Conservation (phyloP, 208 protist genomes). For the Leptomonas pyrrhocoris region DNA sequence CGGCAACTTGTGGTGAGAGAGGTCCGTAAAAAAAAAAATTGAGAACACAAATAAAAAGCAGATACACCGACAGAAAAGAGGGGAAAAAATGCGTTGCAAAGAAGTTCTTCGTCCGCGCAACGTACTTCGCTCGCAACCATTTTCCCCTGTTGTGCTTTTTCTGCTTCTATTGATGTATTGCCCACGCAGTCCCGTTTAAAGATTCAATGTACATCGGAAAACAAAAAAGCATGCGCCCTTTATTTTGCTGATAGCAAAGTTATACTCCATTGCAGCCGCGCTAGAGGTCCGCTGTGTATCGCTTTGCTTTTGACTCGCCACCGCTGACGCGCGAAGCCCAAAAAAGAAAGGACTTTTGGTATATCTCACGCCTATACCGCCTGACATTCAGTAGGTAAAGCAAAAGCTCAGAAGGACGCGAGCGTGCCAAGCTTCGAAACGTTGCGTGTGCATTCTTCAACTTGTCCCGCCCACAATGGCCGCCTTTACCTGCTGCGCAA, state of each 20-base stretch:
- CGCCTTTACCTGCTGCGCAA: conserved; percentile 15
- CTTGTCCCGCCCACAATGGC: conserved; percentile 1
- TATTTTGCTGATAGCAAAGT: too few species aligned
- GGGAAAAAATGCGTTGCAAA: not conserved
- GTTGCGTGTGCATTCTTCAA: not conserved
- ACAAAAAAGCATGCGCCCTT: too few species aligned
- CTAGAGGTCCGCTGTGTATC: not conserved
- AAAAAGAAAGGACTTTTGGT: not conserved
- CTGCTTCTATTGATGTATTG: not conserved
- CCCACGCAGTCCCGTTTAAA: not conserved
- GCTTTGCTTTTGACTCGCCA: not conserved
- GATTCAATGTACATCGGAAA: conserved; percentile 7
- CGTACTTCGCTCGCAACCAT: not conserved
- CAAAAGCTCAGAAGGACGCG: not conserved
- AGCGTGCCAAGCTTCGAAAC: not conserved
- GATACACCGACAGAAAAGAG: not conserved
- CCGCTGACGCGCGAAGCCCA: not conserved
- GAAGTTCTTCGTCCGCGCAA: not conserved
- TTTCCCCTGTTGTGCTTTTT: not conserved
- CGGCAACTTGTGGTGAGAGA: not conserved
- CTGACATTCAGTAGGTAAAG: not conserved
- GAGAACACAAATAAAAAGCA: conserved; percentile 1
- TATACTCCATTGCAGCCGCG: too few species aligned
- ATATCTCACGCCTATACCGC: too few species aligned
- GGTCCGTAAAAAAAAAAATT: not conserved